Base-by-base conservation (phyloP, 495 filamentous ascomycete species). In the Pyrenopolyporus hunteri region DNA sequence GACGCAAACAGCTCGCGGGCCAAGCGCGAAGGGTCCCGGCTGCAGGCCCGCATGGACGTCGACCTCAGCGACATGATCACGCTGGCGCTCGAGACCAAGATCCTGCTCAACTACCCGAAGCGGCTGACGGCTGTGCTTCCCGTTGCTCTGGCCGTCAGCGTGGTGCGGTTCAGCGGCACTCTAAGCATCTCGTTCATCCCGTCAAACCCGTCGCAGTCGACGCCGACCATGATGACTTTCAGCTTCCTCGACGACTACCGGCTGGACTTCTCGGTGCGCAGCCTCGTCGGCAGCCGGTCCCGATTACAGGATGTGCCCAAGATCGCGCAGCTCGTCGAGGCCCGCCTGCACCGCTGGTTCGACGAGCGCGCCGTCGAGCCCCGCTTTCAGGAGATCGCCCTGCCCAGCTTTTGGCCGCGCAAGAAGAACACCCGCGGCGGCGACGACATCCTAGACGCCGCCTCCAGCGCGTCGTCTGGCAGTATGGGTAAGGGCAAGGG, bases 11-110 rank as follows among this genome's bases (percentile, higher is more conserved):
- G 60, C 59, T 74, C 76, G 17, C 78, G 78, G 23, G 84, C 83
- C 2, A 84, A 81, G 7, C 67, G 75, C 22, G 87, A 87, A 37
- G 85, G 82, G 9, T 82, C 82, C 0, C 80, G 91, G 51, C 74
- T 98, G n/a, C 94, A 98, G 70, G 94, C 94, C 0, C 78, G 92
- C 55, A 90, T 98, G 91, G 95, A 98, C 70, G 93, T 98, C 11
- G 94, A 98, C 72, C 78, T 98, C 25, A 93, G 89, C 75, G 93
- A 97, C 74, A 90, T 95, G 68, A 89, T 98, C 51, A 98, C 95
- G 0, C 78, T 98, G 45, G 94, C 91, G 0, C 77, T 98, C 8
- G 94, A 98, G 78, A 98, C 94, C 6, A 96, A 91, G 59, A 78
- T 98, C 46, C 80, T 96, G 14, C 83, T 98, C 32, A 98, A 98